These are phyloP conservation scores for Suillus placidus DNA, from an alignment of 768 basidiomycete genomes.

Conservation along the genomic window DNA sequence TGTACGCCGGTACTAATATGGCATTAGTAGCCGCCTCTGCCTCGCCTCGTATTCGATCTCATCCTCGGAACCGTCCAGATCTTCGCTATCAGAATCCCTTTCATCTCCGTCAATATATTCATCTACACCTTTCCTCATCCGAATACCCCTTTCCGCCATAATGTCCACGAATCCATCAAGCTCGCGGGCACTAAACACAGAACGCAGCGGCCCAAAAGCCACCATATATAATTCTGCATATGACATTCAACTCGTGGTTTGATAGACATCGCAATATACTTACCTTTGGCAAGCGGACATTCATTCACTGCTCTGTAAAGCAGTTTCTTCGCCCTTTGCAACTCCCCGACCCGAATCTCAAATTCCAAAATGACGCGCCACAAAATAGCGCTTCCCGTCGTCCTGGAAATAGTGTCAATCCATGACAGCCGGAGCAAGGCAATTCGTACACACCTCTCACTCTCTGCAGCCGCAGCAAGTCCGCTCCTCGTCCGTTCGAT, in stretches of 20 bases:
- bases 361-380: constrained; percentile 81
- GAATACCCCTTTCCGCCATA: constrained; percentile 77
- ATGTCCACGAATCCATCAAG: constrained; percentile 64
- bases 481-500: constrained; percentile 70
- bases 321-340: constrained; percentile 66
- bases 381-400: constrained; percentile 61
- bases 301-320: constrained; percentile 75
- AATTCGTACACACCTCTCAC: constrained; percentile 56
- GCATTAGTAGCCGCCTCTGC: constrained; percentile 63
- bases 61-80: constrained; percentile 37
- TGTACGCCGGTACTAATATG: constrained; percentile 47
- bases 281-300: constrained; percentile 78
- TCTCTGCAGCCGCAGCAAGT: constrained; percentile 61
- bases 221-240: constrained; percentile 70
- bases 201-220: constrained; percentile 72
- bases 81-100: constrained; percentile 28
- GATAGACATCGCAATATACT: constrained; percentile 17
- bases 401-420: constrained; percentile 45
- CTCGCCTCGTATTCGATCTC: constrained; percentile 65
- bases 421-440: not conserved
- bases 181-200: constrained; percentile 61
- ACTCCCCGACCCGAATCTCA: constrained; percentile 65
- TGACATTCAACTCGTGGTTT: constrained; percentile 17
- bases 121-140: constrained; percentile 64
- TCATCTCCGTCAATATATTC: constrained; percentile 33